Conservation (phyloP, 176 grass and related monocot genomes). For the Luzula sylvatica region DNA sequence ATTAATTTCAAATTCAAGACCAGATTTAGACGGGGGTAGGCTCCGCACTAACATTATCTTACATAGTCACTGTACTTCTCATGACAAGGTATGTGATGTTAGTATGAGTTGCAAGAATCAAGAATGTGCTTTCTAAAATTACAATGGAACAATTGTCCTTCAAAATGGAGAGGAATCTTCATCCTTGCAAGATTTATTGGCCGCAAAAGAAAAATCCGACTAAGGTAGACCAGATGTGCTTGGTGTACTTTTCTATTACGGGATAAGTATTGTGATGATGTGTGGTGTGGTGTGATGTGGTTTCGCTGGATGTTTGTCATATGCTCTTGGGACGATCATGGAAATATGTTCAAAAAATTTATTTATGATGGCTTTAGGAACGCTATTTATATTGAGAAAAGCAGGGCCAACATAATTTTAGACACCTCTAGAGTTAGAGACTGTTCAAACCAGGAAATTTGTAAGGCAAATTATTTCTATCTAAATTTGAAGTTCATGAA, state of each 20-base stretch:
- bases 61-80: not conserved
- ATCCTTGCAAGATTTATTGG: constrained; percentile 3
- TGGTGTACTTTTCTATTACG: not conserved
- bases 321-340: not conserved
- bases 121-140: not conserved
- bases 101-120: constrained; percentile 4
- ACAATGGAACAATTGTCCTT: not conserved
- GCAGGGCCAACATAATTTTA: not conserved
- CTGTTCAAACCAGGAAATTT: not conserved
- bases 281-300: constrained; percentile 18
- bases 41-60: constrained; percentile 17
- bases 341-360: not conserved
- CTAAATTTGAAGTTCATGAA: not conserved
- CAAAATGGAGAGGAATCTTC: not conserved
- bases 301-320: constrained; percentile 11
- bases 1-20: not conserved
- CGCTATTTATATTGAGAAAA: not conserved
- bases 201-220: not conserved
- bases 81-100: constrained; percentile 11
- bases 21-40: not conserved
- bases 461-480: not conserved
- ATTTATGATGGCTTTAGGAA: constrained; percentile 17
- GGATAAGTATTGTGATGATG: constrained; percentile 5
- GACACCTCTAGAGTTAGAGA: not conserved
- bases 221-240: not conserved